phyloP scores from a whole-genome alignment of 2,329 filamentous ascomycete species.

The Domatiomyces catenatus region DNA sequence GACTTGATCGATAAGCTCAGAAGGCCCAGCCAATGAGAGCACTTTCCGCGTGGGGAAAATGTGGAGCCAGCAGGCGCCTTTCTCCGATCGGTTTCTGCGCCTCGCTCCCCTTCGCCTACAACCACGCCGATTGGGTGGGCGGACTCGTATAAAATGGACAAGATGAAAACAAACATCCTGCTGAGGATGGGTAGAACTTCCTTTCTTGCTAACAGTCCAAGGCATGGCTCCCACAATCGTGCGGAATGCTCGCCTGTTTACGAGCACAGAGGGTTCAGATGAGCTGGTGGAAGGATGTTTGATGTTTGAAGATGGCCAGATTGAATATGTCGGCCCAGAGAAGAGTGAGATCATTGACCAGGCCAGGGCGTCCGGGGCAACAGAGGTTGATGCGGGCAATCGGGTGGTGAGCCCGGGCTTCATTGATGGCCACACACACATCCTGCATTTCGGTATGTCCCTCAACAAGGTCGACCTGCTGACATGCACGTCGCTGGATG shows the following conservation, averaged over 20 bases:
- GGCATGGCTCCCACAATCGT: background rate
- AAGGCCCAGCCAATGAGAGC: background rate
- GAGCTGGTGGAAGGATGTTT: conserved; percentile 18
- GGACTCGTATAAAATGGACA: background rate
- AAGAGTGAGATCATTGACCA: conserved; percentile 14
- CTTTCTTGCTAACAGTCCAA: background rate
- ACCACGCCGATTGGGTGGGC: no score
- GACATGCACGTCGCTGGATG: conserved; percentile 25
- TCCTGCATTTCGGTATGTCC: conserved; percentile 32
- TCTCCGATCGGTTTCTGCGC: background rate
- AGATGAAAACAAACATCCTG: background rate
- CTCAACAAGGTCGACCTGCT: conserved; percentile 31
- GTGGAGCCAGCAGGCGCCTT: background rate
- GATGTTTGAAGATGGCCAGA: conserved; percentile 26
- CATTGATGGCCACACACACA: conserved; percentile 35
- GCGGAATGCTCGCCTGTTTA: conserved; percentile 3
- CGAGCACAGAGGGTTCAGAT: background rate
- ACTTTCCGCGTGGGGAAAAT: background rate
- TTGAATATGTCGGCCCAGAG: conserved; percentile 26
- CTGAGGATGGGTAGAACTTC: background rate
- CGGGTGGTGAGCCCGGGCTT: conserved; percentile 31
- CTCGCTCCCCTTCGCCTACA: background rate
- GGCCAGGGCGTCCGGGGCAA: conserved; percentile 11
- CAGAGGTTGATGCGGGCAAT: conserved; percentile 8
- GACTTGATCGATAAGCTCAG: background rate